phyloP scores from a whole-genome alignment of 192 early-diverging fungal genomes.

The Coemansia pectinata region DNA sequence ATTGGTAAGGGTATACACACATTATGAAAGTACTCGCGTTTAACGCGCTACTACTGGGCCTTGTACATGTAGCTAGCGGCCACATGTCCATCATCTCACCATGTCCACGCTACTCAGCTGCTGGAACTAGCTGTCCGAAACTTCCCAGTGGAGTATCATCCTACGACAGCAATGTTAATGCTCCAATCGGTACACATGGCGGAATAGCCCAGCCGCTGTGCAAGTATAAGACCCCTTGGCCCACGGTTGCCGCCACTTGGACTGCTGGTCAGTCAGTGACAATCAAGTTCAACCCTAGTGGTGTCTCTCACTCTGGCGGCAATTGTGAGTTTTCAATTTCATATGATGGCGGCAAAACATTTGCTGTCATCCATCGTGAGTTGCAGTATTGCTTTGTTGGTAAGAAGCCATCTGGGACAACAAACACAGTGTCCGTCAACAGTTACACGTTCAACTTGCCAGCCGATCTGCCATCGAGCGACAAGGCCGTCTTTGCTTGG shows the following conservation, averaged over 20 bases:
- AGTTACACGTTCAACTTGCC: conserved; percentile 59
- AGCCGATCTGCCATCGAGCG: conserved; percentile 46
- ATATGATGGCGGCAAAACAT: conserved; percentile 60
- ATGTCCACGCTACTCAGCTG: conserved; percentile 19
- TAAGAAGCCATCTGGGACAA: conserved; percentile 1
- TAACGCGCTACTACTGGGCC: conserved; percentile 6
- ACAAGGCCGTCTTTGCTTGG: conserved; percentile 62
- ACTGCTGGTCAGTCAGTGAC: conserved; percentile 54
- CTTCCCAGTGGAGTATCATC: conserved; percentile 24
- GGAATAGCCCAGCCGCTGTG: conserved; percentile 29
- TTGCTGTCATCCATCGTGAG: conserved; percentile 58
- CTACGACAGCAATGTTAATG: conserved; percentile 45
- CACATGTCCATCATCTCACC: conserved; percentile 18
- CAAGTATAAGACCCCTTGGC: conserved; percentile 34
- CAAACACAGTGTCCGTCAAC: conserved; percentile 9
- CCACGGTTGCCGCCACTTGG: conserved; percentile 39
- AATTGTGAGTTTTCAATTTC: conserved; percentile 70
- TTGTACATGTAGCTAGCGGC: conserved; percentile 1
- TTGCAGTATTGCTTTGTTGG: conserved; percentile 48
- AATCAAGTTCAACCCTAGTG: conserved; percentile 42
- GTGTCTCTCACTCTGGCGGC: conserved; percentile 57
- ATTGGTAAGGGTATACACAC: neutral
- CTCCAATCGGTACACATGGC: conserved; percentile 22
- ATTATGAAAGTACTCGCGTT: conserved; percentile 3
- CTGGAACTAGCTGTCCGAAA: conserved; percentile 9